These are phyloP conservation scores for Aspergillus floridensis DNA, from an alignment of 2,329 filamentous ascomycete genomes.

Conservation along the genomic window DNA sequence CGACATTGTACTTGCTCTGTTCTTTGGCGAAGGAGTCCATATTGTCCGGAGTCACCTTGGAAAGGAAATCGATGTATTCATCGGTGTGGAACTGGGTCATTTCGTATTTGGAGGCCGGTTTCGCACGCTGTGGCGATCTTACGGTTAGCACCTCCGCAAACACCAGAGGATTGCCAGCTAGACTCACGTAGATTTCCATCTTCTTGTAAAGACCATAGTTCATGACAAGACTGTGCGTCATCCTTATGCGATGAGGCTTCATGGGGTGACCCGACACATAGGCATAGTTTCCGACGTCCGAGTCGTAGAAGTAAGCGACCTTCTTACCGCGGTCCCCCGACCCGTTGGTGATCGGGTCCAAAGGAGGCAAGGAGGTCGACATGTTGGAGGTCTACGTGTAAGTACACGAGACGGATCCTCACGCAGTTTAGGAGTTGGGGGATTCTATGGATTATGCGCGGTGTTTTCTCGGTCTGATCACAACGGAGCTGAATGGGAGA, in stretches of 20 bases:
- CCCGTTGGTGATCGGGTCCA: slow-evolving; percentile 55
- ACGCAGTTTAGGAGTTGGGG: slow-evolving; percentile 5
- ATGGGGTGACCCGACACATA: slow-evolving; percentile 75
- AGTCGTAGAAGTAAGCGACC: slow-evolving; percentile 98
- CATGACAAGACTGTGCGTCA: slow-evolving; percentile 66
- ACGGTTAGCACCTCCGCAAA: slow-evolving; percentile 16
- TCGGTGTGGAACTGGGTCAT: slow-evolving; percentile 74
- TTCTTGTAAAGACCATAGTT: slow-evolving; percentile 72
- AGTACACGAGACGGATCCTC: slow-evolving; percentile 9
- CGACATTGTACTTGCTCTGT: slow-evolving; percentile 74
- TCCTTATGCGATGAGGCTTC: slow-evolving; percentile 67
- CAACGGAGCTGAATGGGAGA: background rate
- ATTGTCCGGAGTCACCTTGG: slow-evolving; percentile 95
- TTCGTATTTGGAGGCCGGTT: slow-evolving; percentile 69
- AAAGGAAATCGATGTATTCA: slow-evolving; percentile 70
- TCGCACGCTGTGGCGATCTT: slow-evolving; percentile 61
- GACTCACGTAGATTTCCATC: slow-evolving; percentile 66
- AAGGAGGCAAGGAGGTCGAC: slow-evolving; percentile 51
- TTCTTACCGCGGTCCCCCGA: slow-evolving; percentile 64
- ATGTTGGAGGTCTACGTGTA: slow-evolving; percentile 36
- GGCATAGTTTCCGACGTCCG: slow-evolving; percentile 96
- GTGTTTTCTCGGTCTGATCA: slow-evolving; percentile 17
- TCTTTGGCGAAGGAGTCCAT: slow-evolving; percentile 93
- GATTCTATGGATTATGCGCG: slow-evolving; percentile 7
- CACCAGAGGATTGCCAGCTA: background rate